Conservation (phyloP, 108 stramenopile genomes). For the Chaetoceros tenuissimus region DNA sequence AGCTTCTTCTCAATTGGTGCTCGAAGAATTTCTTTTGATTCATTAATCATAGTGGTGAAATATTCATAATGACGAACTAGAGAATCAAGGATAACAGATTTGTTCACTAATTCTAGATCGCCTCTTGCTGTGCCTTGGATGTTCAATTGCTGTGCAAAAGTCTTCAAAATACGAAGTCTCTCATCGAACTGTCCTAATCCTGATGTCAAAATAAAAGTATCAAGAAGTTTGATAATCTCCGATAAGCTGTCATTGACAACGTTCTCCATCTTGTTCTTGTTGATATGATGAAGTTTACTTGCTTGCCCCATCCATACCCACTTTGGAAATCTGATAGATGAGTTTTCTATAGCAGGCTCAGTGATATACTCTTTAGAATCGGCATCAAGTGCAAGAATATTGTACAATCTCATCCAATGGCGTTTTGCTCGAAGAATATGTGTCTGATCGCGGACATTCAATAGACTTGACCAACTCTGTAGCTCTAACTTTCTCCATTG, state of each 20-base stretch:
- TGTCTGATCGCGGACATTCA: constrained; percentile 42
- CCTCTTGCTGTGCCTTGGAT: constrained; percentile 4
- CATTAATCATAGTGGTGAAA: constrained; percentile 32
- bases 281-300: constrained; percentile 9
- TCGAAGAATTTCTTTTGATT: constrained; percentile 28
- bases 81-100: constrained; percentile 45
- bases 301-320: constrained; percentile 71
- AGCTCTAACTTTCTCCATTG: constrained; percentile 91
- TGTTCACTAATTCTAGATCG: no score
- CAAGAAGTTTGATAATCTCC: constrained; percentile 56
- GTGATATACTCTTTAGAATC: no score
- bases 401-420: constrained; percentile 58
- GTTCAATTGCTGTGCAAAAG: constrained; percentile 40
- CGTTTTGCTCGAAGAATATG: constrained; percentile 32
- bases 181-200: constrained; percentile 53
- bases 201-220: constrained; percentile 79
- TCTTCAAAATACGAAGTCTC: constrained; percentile 47
- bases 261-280: constrained; percentile 7
- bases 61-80: constrained; percentile 71
- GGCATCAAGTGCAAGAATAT: constrained; percentile 21
- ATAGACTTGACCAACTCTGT: constrained; percentile 76
- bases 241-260: constrained; percentile 11
- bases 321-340: constrained; percentile 14
- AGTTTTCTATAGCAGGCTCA: constrained; percentile 3
- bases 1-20: constrained; percentile 77